These are phyloP conservation scores for Rhododendron kiyosumense DNA, from an alignment of 148 eudicot species.

Conservation along the genomic window DNA sequence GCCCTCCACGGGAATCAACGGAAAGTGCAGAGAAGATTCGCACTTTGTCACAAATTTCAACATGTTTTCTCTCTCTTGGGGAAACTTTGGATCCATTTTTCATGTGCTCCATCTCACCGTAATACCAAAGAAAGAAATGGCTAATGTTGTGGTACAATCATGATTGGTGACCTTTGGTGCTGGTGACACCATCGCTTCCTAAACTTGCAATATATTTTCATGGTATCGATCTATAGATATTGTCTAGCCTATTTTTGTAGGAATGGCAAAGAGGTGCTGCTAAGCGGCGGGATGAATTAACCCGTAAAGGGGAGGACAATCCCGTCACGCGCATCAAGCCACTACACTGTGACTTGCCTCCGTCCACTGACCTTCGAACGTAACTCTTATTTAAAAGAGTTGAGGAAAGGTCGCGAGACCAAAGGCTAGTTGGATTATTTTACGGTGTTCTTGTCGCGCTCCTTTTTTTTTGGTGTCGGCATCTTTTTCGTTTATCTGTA, in stretches of 20 bases:
- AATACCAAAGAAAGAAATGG: background rate
- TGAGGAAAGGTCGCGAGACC: background rate
- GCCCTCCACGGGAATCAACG: background rate
- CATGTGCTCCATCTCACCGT: background rate
- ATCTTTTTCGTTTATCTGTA: too few relatives aligned
- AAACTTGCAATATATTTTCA: background rate
- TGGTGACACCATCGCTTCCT: background rate
- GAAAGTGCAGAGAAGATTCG: slow-evolving; percentile 16
- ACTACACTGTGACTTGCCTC: too few relatives aligned
- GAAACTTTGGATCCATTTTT: background rate
- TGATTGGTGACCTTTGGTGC: background rate
- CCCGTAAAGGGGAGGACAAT: background rate
- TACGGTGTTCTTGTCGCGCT: too few relatives aligned
- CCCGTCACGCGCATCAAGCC: background rate
- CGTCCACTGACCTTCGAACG: too few relatives aligned
- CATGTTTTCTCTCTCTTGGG: background rate
- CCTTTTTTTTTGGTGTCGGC: background rate
- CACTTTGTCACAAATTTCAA: background rate
- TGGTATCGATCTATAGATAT: background rate
- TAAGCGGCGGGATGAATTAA: background rate
- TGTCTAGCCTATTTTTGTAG: background rate
- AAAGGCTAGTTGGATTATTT: background rate
- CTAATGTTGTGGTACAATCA: background rate
- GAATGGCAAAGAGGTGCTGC: background rate
- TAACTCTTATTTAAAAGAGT: too few relatives aligned